Evolutionary conservation across 1,284 basidiomycete species (phyloP).

Genomic region (Boletus semigastroideus): DNA sequence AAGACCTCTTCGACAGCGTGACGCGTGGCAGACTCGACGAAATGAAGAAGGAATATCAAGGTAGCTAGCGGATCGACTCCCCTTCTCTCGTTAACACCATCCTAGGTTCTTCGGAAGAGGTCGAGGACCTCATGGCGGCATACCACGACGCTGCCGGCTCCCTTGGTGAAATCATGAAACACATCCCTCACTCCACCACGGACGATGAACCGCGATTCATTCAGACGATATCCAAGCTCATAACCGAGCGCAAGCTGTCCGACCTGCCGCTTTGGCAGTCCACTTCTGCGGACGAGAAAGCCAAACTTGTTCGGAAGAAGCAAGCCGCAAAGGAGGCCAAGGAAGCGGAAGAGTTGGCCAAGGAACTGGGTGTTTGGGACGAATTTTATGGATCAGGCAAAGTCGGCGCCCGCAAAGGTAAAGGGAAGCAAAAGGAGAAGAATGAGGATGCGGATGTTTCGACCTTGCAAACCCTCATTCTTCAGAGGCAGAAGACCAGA

Average conservation of each 20-base stretch:
- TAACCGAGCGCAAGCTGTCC: conserved; percentile 61
- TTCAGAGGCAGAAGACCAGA: conserved; percentile 72
- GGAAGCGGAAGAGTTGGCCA: conserved; percentile 85
- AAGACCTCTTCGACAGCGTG: conserved; percentile 82
- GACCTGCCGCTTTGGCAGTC: conserved; percentile 66
- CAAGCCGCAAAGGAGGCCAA: conserved; percentile 75
- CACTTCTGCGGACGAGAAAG: conserved; percentile 75
- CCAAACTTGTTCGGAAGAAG: conserved; percentile 69
- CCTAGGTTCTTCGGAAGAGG: conserved; percentile 81
- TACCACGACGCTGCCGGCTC: conserved; percentile 70
- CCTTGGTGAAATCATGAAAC: conserved; percentile 76
- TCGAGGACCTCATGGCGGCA: conserved; percentile 71
- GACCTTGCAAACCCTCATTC: conserved; percentile 78
- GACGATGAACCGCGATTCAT: conserved; percentile 86
- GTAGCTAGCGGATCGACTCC: conserved; percentile 33
- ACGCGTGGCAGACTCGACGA: conserved; percentile 85
- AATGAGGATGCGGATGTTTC: conserved; percentile 60
- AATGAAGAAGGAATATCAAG: conserved; percentile 90
- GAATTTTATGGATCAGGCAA: conserved; percentile 90
- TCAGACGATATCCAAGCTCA: conserved; percentile 64
- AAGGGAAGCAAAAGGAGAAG: conserved; percentile 56
- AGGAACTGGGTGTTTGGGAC: conserved; percentile 91
- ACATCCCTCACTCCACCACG: conserved; percentile 80
- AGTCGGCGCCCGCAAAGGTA: conserved; percentile 59
- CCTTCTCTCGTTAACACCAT: conserved; percentile 1